Percentiles rank a stretch among this genome's conserved stretches.
phyloP scores from a whole-genome alignment of 176 grass and related monocot species.

The Sorghum bicolor region DNA sequence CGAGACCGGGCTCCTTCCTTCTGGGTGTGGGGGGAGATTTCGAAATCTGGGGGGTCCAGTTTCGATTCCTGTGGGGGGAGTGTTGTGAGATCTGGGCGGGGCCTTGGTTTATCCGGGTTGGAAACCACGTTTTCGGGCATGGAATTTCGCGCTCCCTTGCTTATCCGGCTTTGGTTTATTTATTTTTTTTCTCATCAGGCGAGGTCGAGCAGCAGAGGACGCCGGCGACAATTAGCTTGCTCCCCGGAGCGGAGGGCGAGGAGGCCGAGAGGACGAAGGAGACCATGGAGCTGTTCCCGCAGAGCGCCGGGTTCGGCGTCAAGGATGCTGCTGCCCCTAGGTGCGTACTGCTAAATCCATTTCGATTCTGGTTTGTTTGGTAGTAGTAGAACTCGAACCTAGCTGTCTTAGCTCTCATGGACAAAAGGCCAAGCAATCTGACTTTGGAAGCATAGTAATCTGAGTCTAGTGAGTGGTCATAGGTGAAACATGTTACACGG shows the following conservation, averaged over 20 bases:
- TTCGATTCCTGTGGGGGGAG: background rate
- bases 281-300: slow-evolving; percentile 83
- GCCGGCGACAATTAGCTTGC: slow-evolving; percentile 47
- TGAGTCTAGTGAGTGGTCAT: background rate
- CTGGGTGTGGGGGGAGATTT: background rate
- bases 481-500: background rate
- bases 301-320: slow-evolving; percentile 56
- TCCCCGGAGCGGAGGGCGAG: slow-evolving; percentile 46
- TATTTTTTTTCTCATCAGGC: slow-evolving; percentile 31
- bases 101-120: background rate
- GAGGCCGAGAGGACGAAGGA: slow-evolving; percentile 47
- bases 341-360: slow-evolving; percentile 33
- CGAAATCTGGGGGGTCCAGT: background rate
- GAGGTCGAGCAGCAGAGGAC: slow-evolving; percentile 38
- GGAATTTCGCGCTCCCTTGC: slow-evolving; percentile 3
- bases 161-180: background rate
- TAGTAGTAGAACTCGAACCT: background rate
- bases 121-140: background rate
- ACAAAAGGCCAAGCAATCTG: background rate
- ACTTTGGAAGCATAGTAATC: background rate
- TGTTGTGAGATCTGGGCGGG: slow-evolving; percentile 34
- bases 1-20: background rate
- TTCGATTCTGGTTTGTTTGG: background rate
- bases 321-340: slow-evolving; percentile 23
- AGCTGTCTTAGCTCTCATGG: background rate